These are phyloP conservation scores for Colletotrichum aenigma DNA, from an alignment of 2,329 filamentous ascomycete species.

Conservation along the genomic window DNA sequence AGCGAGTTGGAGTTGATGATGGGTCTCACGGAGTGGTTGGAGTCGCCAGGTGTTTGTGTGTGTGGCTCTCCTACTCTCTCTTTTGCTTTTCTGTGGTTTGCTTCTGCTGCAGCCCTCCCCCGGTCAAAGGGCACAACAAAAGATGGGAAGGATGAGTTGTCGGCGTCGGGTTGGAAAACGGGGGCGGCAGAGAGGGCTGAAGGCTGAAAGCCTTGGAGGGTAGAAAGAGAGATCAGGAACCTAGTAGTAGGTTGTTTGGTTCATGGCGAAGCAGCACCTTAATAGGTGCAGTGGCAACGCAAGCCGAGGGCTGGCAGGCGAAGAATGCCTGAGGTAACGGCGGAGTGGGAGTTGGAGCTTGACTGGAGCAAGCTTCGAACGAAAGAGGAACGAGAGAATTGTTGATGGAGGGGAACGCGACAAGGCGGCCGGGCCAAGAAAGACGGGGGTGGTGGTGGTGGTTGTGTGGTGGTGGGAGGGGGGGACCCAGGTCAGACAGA, in stretches of 20 bases:
- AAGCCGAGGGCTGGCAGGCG: neutral
- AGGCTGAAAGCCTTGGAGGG: slow-evolving; percentile 4
- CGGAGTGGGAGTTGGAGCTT: neutral
- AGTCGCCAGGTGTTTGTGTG: neutral
- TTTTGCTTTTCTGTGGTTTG: neutral
- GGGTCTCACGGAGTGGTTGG: neutral
- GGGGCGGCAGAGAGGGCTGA: neutral
- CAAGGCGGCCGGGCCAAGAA: neutral
- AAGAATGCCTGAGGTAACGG: slow-evolving; percentile 17
- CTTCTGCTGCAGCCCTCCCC: neutral
- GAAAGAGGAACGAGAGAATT: slow-evolving; percentile 12
- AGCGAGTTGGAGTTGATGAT: neutral
- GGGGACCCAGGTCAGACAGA: neutral
- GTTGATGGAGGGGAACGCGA: neutral
- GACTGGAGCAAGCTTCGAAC: slow-evolving; percentile 13
- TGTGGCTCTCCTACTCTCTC: neutral
- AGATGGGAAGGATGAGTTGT: neutral
- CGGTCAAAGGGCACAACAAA: neutral
- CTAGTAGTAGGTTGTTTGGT: slow-evolving; percentile 4
- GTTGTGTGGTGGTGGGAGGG: neutral
- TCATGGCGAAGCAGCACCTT: slow-evolving; percentile 20
- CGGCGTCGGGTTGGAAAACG: neutral
- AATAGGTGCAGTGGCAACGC: slow-evolving; percentile 1
- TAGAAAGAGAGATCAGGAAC: neutral
- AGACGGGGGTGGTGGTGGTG: neutral